Conservation (phyloP, 768 basidiomycete genomes). For the Floccularia luteovirens region DNA sequence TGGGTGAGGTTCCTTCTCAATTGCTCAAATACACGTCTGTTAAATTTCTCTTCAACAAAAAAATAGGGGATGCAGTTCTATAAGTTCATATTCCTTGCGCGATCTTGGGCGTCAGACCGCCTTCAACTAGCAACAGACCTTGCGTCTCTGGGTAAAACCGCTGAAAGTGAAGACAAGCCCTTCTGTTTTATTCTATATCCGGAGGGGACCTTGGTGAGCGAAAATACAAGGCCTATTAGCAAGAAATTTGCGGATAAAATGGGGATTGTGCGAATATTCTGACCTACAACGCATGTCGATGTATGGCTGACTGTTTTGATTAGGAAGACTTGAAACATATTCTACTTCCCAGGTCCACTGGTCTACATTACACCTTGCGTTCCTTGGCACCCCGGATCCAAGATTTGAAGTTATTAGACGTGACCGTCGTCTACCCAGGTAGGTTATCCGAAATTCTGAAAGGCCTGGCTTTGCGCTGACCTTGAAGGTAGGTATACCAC, state of each 20-base stretch:
- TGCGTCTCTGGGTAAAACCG: conserved; percentile 58
- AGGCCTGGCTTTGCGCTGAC: too few species aligned
- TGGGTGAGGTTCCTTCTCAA: conserved; percentile 74
- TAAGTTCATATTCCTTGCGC: conserved; percentile 87
- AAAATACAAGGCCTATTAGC: conserved; percentile 78
- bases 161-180: conserved; percentile 62
- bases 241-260: conserved; percentile 84
- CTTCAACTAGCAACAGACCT: conserved; percentile 58
- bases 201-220: conserved; percentile 91
- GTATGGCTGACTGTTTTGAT: conserved; percentile 1
- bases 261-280: conserved; percentile 58
- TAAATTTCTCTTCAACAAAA: not conserved
- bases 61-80: conserved; percentile 87
- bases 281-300: too few species aligned
- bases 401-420: conserved; percentile 75
- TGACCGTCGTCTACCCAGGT: conserved; percentile 92
- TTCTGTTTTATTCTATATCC: conserved; percentile 87
- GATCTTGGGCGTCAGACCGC: conserved; percentile 86
- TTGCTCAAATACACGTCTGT: not conserved
- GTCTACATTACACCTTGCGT: conserved; percentile 78
- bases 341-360: conserved; percentile 91
- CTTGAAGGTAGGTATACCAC: conserved; percentile 64
- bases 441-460: too few species aligned
- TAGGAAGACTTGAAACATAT: conserved; percentile 75
- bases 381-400: conserved; percentile 75